Conservation (phyloP, 805 yeast genomes). For the Wickerhamiella azymoides region DNA sequence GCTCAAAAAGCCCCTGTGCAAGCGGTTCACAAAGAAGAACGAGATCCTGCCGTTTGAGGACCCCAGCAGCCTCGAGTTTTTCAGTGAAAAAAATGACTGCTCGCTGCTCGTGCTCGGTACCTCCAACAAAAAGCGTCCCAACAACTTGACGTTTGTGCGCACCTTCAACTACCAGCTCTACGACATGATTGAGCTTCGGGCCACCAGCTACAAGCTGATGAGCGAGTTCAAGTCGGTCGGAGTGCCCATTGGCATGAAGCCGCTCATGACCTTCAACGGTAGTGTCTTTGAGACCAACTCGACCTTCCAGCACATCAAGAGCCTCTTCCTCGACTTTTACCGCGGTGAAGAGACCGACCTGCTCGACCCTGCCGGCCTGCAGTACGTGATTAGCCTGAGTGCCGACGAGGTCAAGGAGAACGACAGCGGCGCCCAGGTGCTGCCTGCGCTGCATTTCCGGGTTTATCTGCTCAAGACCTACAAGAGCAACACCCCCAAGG, state of each 20-base stretch:
- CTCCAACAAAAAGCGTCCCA: constrained; percentile 82
- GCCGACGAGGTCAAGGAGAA: constrained; percentile 66
- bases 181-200: constrained; percentile 86
- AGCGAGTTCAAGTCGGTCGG: constrained; percentile 69
- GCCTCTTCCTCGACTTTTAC: constrained; percentile 80
- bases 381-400: constrained; percentile 72
- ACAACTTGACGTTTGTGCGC: constrained; percentile 74
- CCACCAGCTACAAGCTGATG: constrained; percentile 47
- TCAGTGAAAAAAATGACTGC: constrained; percentile 86
- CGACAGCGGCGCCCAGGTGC: constrained; percentile 31
- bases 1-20: constrained; percentile 78
- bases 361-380: constrained; percentile 91
- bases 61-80: constrained; percentile 68
- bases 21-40: constrained; percentile 78
- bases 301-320: constrained; percentile 68
- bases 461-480: constrained; percentile 76
- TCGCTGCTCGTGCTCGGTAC: constrained; percentile 70
- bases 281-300: constrained; percentile 84
- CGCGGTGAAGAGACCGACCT: constrained; percentile 69
- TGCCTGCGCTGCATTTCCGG: constrained; percentile 79
- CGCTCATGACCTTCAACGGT: constrained; percentile 89
- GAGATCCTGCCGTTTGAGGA: constrained; percentile 91
- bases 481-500: constrained; percentile 54
- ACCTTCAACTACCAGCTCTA: constrained; percentile 81
- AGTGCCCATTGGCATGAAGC: constrained; percentile 79